Conservation (phyloP, 2,329 filamentous ascomycete species). For the Neofusicoccum parvum region DNA sequence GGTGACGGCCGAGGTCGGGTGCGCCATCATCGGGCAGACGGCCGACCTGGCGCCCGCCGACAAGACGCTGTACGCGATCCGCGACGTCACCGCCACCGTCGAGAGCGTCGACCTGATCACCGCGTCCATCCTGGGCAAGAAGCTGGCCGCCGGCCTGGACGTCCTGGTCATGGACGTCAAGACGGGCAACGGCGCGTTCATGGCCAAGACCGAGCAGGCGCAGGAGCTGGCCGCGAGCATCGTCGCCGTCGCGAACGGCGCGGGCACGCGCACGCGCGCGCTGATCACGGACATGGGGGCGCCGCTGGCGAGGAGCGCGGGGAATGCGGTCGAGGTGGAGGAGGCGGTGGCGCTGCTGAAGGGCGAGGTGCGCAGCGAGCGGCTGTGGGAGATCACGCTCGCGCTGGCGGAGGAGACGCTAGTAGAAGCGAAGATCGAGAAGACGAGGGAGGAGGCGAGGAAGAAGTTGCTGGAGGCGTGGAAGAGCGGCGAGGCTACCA, state of each 20-base stretch:
- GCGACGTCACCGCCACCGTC: slow-evolving; percentile 21
- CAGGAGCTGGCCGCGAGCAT: slow-evolving; percentile 12
- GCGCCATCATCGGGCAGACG: slow-evolving; percentile 21
- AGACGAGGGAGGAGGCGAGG: not conserved
- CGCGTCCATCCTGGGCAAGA: slow-evolving; percentile 19
- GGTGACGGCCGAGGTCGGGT: slow-evolving; percentile 11
- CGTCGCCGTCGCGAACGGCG: slow-evolving; percentile 19
- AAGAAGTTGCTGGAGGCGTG: slow-evolving; percentile 11
- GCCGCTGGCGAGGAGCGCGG: slow-evolving; percentile 18
- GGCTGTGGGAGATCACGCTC: slow-evolving; percentile 18
- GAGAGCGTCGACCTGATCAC: slow-evolving; percentile 22
- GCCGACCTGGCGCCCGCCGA: slow-evolving; percentile 19
- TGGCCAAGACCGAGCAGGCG: slow-evolving; percentile 8
- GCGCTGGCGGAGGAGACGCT: slow-evolving; percentile 18
- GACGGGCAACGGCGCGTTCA: slow-evolving; percentile 21
- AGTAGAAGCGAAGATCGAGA: slow-evolving; percentile 5
- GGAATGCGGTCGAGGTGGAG: slow-evolving; percentile 21
- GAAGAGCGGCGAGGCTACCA: slow-evolving; percentile 16
- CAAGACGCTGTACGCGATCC: slow-evolving; percentile 21
- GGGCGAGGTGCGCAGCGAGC: slow-evolving; percentile 16
- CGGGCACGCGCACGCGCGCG: slow-evolving; percentile 12
- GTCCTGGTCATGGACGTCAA: slow-evolving; percentile 22
- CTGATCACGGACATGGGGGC: slow-evolving; percentile 18
- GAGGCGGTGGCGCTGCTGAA: slow-evolving; percentile 20
- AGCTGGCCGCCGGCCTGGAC: slow-evolving; percentile 19